Percentiles rank a stretch among this genome's conserved stretches.
These are phyloP conservation scores for Hymenotorrendiella dingleyae DNA, from an alignment of 2,329 filamentous ascomycete species.

Conservation along the genomic window DNA sequence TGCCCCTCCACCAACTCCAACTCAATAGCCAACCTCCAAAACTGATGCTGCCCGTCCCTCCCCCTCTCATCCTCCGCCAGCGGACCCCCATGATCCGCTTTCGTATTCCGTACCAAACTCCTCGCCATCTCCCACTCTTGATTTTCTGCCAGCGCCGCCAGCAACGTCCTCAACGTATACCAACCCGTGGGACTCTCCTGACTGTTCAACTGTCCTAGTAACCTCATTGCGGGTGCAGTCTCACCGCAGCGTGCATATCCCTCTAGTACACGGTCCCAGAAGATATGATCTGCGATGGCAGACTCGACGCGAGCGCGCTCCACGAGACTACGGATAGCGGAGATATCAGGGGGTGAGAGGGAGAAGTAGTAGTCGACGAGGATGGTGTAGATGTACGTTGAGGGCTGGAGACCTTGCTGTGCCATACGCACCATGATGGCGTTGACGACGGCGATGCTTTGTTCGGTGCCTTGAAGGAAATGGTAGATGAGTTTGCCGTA, in stretches of 20 bases:
- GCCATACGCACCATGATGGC: constrained; percentile 60
- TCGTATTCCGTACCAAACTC: constrained; percentile 26
- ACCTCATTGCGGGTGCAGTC: constrained; percentile 40
- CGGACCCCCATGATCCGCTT: constrained; percentile 20
- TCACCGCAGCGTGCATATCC: constrained; percentile 56
- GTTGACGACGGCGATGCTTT: constrained; percentile 43
- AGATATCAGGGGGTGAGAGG: constrained; percentile 50
- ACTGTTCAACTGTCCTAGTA: constrained; percentile 41
- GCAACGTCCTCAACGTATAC: constrained; percentile 21
- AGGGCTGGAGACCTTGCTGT: constrained; percentile 44
- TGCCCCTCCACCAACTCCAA: constrained; percentile 17
- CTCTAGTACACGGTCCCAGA: constrained; percentile 66
- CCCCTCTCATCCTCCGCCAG: constrained; percentile 16
- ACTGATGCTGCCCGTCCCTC: constrained; percentile 24
- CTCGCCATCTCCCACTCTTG: constrained; percentile 28
- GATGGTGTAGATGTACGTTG: constrained; percentile 67
- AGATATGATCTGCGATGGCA: constrained; percentile 44
- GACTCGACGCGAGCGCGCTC: constrained; percentile 34
- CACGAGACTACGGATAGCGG: constrained; percentile 55
- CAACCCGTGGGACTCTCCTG: constrained; percentile 21
- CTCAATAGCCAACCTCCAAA: constrained; percentile 26
- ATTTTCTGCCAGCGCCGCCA: constrained; percentile 26
- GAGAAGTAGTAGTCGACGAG: constrained; percentile 63
- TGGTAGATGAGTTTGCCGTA: constrained; percentile 66
- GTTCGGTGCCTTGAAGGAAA: constrained; percentile 41